Conservation (phyloP, 208 protist genomes). For the Wallacemonas sp. region DNA sequence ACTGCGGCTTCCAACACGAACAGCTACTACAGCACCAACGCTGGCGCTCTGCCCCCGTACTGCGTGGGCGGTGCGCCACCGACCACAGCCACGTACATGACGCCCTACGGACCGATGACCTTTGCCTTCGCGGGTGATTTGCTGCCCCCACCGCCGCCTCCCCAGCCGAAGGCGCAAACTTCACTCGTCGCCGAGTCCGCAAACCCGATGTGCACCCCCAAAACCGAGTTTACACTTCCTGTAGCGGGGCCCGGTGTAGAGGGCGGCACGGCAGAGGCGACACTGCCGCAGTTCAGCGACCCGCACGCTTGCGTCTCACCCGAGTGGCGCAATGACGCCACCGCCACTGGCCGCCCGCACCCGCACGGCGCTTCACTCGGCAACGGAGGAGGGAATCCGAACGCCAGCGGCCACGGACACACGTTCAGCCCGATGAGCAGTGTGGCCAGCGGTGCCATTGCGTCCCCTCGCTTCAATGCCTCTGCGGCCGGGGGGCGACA, state of each 20-base stretch:
- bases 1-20: neutral
- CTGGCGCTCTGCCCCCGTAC: neutral
- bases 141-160: neutral
- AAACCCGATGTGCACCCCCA: too few species aligned
- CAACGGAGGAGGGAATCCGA: neutral
- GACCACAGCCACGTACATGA: neutral
- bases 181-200: too few species aligned
- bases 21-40: neutral
- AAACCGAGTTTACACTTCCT: too few species aligned
- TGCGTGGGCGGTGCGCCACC: neutral
- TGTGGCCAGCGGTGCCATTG: neutral
- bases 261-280: neutral
- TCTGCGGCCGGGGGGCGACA: too few species aligned
- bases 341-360: neutral
- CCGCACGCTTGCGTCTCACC: neutral
- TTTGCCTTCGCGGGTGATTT: neutral
- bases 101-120: neutral
- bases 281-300: neutral
- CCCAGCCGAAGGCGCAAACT: neutral
- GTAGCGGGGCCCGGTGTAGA: too few species aligned
- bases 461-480: too few species aligned
- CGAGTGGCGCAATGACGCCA: neutral
- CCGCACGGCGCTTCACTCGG: neutral
- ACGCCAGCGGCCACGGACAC: neutral
- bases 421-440: neutral